A percentile compares a stretch with the other conserved stretches of the same genome.
phyloP scores from a whole-genome alignment of 805 yeast species.

The Suhomyces tanzawaensis region DNA sequence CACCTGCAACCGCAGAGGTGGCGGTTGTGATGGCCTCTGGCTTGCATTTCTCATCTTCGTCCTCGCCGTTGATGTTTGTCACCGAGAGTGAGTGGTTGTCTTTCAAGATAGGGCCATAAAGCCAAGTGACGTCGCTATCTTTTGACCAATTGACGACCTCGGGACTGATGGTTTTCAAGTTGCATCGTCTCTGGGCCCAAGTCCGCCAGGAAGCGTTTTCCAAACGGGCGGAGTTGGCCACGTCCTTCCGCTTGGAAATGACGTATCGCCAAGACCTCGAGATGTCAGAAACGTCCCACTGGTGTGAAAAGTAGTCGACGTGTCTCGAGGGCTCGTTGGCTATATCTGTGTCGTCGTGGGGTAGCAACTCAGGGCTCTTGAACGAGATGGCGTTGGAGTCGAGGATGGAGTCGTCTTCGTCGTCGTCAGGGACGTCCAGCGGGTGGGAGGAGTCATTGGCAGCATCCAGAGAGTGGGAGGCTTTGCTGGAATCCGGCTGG shows the following conservation, averaged over 20 bases:
- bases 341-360: constrained; percentile 85
- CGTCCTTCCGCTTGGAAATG: constrained; percentile 75
- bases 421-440: constrained; percentile 3
- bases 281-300: constrained; percentile 94
- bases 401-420: not conserved
- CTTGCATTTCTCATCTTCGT: constrained; percentile 9
- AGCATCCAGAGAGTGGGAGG: not conserved
- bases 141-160: constrained; percentile 87
- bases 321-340: constrained; percentile 80
- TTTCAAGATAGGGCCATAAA: constrained; percentile 82
- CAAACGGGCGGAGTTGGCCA: constrained; percentile 57
- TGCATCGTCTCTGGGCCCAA: constrained; percentile 79
- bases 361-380: constrained; percentile 38
- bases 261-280: constrained; percentile 96
- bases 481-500: not conserved
- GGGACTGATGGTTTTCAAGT: constrained; percentile 78
- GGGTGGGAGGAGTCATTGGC: not conserved
- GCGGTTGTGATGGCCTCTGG: constrained; percentile 25
- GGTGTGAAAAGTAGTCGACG: constrained; percentile 91
- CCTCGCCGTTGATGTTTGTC: constrained; percentile 1
- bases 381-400: not conserved
- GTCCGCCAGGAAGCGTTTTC: constrained; percentile 93
- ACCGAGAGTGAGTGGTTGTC: constrained; percentile 29
- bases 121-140: constrained; percentile 96
- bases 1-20: constrained; percentile 44